A percentile compares a stretch with the other conserved stretches of the same genome.
Conservation (phyloP, 495 filamentous ascomycete species). For the Hypoxylon intermedium region DNA sequence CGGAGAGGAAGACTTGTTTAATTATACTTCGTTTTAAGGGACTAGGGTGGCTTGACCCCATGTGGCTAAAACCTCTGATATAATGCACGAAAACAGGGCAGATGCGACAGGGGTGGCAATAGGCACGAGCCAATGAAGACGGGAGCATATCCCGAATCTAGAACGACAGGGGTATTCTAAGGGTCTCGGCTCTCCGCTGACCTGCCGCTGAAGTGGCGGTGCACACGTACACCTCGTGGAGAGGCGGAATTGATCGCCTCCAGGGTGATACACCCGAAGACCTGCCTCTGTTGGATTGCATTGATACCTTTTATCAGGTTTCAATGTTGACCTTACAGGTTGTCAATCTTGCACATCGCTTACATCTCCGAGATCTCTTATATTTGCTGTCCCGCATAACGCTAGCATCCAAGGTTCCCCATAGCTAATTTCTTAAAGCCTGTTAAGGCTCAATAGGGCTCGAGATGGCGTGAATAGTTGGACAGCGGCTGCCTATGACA, state of each 20-base stretch:
- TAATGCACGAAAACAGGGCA: slow-evolving; percentile 36
- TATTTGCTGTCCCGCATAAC: slow-evolving; percentile 6
- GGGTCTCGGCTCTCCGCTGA: slow-evolving; percentile 19
- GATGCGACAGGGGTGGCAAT: slow-evolving; percentile 23
- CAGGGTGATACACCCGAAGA: slow-evolving; percentile 6
- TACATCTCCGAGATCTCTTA: no score
- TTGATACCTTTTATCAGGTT: slow-evolving; percentile 7
- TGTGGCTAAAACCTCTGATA: slow-evolving; percentile 41
- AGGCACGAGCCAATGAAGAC: slow-evolving; percentile 26
- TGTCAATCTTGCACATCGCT: neutral
- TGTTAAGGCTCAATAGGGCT: slow-evolving; percentile 20
- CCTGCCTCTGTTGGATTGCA: slow-evolving; percentile 6
- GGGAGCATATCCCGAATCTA: slow-evolving; percentile 21
- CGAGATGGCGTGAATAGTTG: slow-evolving; percentile 4
- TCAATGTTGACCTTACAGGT: slow-evolving; percentile 1
- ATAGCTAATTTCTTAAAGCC: slow-evolving; percentile 24
- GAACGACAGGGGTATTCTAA: slow-evolving; percentile 21
- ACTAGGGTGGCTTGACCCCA: slow-evolving; percentile 43
- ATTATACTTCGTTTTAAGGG: slow-evolving; percentile 45
- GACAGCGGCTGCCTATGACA: slow-evolving; percentile 13
- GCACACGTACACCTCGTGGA: slow-evolving; percentile 29
- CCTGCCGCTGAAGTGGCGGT: slow-evolving; percentile 43
- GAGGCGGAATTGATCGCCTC: slow-evolving; percentile 24
- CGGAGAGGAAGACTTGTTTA: slow-evolving; percentile 32
- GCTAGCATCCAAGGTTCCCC: slow-evolving; percentile 21